Conservation (phyloP, 176 grass and related monocot species). For the Zoysia japonica region DNA sequence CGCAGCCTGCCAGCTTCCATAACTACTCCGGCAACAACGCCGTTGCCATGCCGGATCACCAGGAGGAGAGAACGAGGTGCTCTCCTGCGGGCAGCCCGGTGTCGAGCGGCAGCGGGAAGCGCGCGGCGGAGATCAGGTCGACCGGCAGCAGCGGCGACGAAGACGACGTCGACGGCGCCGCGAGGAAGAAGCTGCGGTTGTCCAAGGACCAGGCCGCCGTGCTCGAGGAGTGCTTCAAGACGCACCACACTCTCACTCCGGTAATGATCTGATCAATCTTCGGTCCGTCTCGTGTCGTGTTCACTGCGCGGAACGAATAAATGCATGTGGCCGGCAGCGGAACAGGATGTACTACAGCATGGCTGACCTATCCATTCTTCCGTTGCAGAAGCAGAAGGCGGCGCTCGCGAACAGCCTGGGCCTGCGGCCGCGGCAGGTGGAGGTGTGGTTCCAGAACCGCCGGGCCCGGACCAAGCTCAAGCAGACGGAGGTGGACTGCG, state of each 20-base stretch:
- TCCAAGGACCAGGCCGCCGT: conserved; percentile 87
- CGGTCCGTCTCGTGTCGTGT: too few species aligned
- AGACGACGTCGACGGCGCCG: conserved; percentile 67
- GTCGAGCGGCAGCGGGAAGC: conserved; percentile 65
- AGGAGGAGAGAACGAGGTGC: conserved; percentile 43
- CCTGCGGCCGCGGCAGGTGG: conserved; percentile 80
- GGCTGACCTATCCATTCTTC: background rate
- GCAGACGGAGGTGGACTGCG: conserved; percentile 96
- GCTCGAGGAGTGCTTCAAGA: conserved; percentile 89
- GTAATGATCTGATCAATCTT: conserved; percentile 16
- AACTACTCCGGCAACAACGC: background rate
- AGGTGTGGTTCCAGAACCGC: conserved; percentile 97
- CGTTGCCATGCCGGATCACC: background rate
- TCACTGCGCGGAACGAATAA: background rate
- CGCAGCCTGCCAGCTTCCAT: too few species aligned
- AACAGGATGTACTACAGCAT: background rate
- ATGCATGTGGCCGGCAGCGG: too few species aligned
- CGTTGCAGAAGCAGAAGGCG: conserved; percentile 71
- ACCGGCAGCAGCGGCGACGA: conserved; percentile 58
- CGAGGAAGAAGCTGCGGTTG: conserved; percentile 86
- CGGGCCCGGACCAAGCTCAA: conserved; percentile 85
- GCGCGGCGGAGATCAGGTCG: conserved; percentile 45
- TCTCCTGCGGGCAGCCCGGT: conserved; percentile 60
- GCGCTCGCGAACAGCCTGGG: conserved; percentile 68
- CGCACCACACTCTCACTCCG: conserved; percentile 85